Conservation (phyloP, 495 filamentous ascomycete species). For the Xylaria venustula region DNA sequence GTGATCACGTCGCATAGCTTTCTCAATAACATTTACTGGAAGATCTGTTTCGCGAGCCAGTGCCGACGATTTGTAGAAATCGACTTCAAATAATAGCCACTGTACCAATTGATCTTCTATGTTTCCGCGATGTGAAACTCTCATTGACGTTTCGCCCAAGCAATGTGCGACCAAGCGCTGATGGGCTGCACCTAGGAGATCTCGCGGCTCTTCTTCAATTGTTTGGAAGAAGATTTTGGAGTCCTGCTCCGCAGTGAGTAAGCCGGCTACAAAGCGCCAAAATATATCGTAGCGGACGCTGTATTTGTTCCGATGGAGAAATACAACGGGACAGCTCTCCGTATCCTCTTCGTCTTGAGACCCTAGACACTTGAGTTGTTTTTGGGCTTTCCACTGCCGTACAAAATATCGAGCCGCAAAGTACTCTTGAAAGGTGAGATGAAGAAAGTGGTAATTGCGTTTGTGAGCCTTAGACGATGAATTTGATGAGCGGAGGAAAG, state of each 20-base stretch:
- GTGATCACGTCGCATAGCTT: no score
- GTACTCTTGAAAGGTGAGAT: constrained; percentile 43
- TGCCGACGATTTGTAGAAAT: not conserved
- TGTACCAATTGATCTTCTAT: not conserved
- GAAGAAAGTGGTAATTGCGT: constrained; percentile 42
- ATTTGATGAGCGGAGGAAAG: constrained; percentile 35
- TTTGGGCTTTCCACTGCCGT: constrained; percentile 29
- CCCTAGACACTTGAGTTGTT: constrained; percentile 21
- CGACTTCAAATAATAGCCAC: not conserved
- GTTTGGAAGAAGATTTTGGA: constrained; percentile 31
- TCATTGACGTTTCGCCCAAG: not conserved
- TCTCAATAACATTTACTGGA: no score
- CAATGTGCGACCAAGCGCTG: constrained; percentile 43
- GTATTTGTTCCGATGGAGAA: constrained; percentile 41
- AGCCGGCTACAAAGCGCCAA: constrained; percentile 46
- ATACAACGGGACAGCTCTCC: constrained; percentile 13
- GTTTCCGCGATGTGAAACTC: not conserved
- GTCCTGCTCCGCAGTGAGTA: constrained; percentile 24
- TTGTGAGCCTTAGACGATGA: constrained; percentile 9
- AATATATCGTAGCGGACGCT: constrained; percentile 38
- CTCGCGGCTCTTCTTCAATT: constrained; percentile 38
- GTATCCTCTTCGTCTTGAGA: not conserved
- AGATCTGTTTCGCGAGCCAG: no score
- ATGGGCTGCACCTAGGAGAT: constrained; percentile 39
- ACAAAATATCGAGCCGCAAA: constrained; percentile 46